Conservation (phyloP, 192 early-diverging fungal species). For the Coemansia sp. region DNA sequence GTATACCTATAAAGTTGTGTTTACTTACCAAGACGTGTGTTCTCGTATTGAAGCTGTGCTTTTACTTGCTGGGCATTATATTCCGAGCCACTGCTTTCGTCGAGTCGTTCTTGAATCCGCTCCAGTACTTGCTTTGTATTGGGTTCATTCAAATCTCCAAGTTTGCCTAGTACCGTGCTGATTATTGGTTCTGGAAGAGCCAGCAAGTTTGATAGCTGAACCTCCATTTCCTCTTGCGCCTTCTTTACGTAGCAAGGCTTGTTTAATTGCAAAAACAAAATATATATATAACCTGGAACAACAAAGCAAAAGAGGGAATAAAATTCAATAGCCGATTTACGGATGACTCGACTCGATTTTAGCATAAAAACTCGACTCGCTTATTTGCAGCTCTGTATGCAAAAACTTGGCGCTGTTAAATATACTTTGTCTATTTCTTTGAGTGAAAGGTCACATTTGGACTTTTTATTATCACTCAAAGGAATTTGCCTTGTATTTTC, state of each 20-base stretch:
- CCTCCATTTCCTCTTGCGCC: conserved; percentile 17
- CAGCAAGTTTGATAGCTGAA: conserved; percentile 28
- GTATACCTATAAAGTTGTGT: not conserved
- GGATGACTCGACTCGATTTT: not conserved
- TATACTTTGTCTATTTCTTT: too few species aligned
- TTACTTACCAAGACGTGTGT: conserved; percentile 49
- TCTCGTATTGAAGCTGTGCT: conserved; percentile 47
- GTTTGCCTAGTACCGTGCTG: conserved; percentile 21
- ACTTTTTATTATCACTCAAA: too few species aligned
- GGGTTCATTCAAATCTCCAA: conserved; percentile 11
- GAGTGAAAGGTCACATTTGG: not conserved
- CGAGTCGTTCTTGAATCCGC: conserved; percentile 18
- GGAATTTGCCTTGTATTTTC: too few species aligned
- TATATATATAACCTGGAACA: not conserved
- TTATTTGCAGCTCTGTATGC: not conserved
- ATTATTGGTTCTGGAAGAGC: conserved; percentile 24
- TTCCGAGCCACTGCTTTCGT: conserved; percentile 1
- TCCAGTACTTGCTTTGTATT: conserved; percentile 15
- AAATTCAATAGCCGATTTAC: not conserved
- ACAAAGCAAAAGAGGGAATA: not conserved
- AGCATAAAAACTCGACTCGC: not conserved
- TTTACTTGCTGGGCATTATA: conserved; percentile 18
- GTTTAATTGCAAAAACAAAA: not conserved
- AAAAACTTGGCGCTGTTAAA: too few species aligned
- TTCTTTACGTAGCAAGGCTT: too few species aligned